Conservation (phyloP, 2,329 filamentous ascomycete species). For the Ophiostoma sp. region DNA sequence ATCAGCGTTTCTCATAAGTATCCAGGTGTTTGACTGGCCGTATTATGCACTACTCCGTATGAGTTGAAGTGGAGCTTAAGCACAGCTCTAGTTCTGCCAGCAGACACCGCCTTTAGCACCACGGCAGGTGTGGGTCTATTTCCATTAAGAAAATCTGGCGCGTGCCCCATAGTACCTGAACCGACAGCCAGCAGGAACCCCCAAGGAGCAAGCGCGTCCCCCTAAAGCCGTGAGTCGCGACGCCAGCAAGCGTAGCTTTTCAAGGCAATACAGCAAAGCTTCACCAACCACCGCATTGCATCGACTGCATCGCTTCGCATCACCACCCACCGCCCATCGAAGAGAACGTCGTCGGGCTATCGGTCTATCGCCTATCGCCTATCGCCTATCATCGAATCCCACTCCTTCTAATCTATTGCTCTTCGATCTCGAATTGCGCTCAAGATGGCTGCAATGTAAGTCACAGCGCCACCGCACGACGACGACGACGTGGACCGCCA, state of each 20-base stretch:
- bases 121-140: not conserved
- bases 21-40: not conserved
- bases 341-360: too few species aligned
- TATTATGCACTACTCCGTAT: too few species aligned
- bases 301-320: not conserved
- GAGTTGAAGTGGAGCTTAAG: not conserved
- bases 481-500: not conserved
- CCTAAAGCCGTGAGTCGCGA: slow-evolving; percentile 8
- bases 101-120: not conserved
- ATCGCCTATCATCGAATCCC: too few species aligned
- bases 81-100: not conserved
- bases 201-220: slow-evolving; percentile 8
- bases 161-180: not conserved
- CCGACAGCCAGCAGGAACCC: not conserved
- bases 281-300: not conserved
- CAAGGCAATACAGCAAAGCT: not conserved
- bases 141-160: slow-evolving; percentile 8
- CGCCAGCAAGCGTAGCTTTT: slow-evolving; percentile 1
- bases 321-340: not conserved
- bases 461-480: not conserved
- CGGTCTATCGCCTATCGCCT: too few species aligned
- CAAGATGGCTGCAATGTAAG: slow-evolving; percentile 11
- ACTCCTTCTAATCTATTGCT: too few species aligned
- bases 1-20: too few species aligned
- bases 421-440: not conserved